Conservation (phyloP, 257 asterid genomes). For the Avicennia marina region DNA sequence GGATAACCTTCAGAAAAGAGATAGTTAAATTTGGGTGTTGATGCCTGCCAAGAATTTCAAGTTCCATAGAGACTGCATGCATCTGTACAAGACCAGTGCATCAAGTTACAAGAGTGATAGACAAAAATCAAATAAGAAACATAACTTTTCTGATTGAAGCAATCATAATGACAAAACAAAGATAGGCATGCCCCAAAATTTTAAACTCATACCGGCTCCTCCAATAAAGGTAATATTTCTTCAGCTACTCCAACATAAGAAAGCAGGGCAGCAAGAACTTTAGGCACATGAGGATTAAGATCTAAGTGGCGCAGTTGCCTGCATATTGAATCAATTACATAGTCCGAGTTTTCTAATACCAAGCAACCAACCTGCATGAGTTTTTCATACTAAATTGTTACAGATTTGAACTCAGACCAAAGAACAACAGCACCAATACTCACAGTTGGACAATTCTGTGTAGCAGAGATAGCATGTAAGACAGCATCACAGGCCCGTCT, state of each 20-base stretch:
- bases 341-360: slow-evolving; percentile 85
- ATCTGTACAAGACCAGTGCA: slow-evolving; percentile 45
- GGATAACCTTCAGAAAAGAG: slow-evolving; percentile 79
- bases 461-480: slow-evolving; percentile 55
- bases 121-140: slow-evolving; percentile 6
- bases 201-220: slow-evolving; percentile 77
- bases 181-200: slow-evolving; percentile 10
- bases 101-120: slow-evolving; percentile 13
- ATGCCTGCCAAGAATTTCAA: slow-evolving; percentile 92
- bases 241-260: slow-evolving; percentile 85
- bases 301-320: slow-evolving; percentile 89
- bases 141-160: slow-evolving; percentile 1
- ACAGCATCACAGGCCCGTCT: slow-evolving; percentile 78
- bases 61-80: slow-evolving; percentile 86
- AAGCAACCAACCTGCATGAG: slow-evolving; percentile 90
- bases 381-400: slow-evolving; percentile 11
- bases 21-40: slow-evolving; percentile 83
- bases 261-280: slow-evolving; percentile 90
- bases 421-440: slow-evolving; percentile 35
- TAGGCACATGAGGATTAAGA: slow-evolving; percentile 87
- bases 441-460: slow-evolving; percentile 71
- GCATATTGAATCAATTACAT: slow-evolving; percentile 84
- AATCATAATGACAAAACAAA: slow-evolving; percentile 9
- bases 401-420: slow-evolving; percentile 16
- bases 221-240: slow-evolving; percentile 84